Percentiles rank a stretch among this genome's conserved stretches.
These are phyloP conservation scores for Fusarium devonianum DNA, from an alignment of 2,329 filamentous ascomycete genomes.

Conservation along the genomic window DNA sequence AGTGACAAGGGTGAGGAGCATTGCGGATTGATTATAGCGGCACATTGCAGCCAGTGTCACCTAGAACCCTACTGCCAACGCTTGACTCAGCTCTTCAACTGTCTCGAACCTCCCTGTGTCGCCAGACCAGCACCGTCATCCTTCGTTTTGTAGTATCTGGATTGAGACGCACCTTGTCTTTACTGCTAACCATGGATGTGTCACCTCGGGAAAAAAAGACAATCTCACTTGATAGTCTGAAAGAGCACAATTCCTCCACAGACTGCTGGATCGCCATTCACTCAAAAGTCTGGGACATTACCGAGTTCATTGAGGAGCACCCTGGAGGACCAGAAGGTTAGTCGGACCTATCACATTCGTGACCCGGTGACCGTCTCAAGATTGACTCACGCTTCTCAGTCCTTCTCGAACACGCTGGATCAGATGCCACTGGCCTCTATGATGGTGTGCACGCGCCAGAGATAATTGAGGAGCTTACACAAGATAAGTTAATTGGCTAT, in stretches of 20 bases:
- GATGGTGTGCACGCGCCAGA: constrained; percentile 57
- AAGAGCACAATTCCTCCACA: constrained; percentile 54
- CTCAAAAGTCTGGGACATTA: constrained; percentile 73
- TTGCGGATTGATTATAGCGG: no score
- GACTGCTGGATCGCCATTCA: constrained; percentile 74
- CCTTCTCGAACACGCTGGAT: constrained; percentile 59
- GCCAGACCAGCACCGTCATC: no score
- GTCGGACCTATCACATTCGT: background rate
- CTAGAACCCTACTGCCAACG: no score
- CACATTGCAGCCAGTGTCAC: no score
- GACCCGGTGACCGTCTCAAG: background rate
- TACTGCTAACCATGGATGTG: no score
- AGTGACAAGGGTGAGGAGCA: no score
- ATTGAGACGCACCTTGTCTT: no score
- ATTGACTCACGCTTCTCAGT: constrained; percentile 43
- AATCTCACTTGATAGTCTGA: constrained; percentile 49
- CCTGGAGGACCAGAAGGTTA: constrained; percentile 48
- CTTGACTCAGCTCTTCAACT: no score
- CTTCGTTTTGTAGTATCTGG: no score
- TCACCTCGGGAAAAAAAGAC: constrained; percentile 8
- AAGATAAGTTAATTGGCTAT: constrained; percentile 56
- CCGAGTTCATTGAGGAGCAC: constrained; percentile 62
- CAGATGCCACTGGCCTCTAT: constrained; percentile 61
- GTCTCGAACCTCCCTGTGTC: no score
- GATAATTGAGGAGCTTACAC: constrained; percentile 51